These are phyloP conservation scores for Tetragonia tetragonoides DNA, from an alignment of 148 eudicot genomes.

Conservation along the genomic window DNA sequence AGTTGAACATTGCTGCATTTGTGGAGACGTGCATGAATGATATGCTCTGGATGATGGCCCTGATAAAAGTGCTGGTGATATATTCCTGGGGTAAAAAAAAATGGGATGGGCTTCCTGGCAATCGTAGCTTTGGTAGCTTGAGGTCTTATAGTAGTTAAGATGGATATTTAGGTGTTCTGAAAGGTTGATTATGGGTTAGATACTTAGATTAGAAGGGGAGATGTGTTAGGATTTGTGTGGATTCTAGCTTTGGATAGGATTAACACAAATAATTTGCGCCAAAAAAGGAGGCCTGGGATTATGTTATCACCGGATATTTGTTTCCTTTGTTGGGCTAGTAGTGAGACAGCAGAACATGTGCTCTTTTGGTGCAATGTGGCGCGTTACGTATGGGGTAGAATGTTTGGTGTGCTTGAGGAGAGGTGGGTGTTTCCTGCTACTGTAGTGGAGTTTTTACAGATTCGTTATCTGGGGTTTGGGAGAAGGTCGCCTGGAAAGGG, in stretches of 20 bases:
- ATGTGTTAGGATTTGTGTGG: background rate
- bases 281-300: too few relatives aligned
- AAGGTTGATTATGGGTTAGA: background rate
- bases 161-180: background rate
- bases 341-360: too few relatives aligned
- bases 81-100: background rate
- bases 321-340: too few relatives aligned
- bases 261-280: too few relatives aligned
- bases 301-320: too few relatives aligned
- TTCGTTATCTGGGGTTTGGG: too few relatives aligned
- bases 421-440: too few relatives aligned
- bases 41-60: background rate
- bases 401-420: too few relatives aligned
- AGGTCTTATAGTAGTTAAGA: background rate
- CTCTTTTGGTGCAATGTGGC: too few relatives aligned
- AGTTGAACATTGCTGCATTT: background rate
- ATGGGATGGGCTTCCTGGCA: background rate
- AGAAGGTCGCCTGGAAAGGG: too few relatives aligned
- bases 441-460: too few relatives aligned
- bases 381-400: too few relatives aligned
- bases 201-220: background rate
- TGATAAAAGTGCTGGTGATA: background rate
- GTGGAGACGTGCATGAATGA: background rate
- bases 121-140: background rate
- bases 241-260: background rate